These are phyloP conservation scores for Digitaria exilis DNA, from an alignment of 202 grass and related monocot species.

Conservation along the genomic window DNA sequence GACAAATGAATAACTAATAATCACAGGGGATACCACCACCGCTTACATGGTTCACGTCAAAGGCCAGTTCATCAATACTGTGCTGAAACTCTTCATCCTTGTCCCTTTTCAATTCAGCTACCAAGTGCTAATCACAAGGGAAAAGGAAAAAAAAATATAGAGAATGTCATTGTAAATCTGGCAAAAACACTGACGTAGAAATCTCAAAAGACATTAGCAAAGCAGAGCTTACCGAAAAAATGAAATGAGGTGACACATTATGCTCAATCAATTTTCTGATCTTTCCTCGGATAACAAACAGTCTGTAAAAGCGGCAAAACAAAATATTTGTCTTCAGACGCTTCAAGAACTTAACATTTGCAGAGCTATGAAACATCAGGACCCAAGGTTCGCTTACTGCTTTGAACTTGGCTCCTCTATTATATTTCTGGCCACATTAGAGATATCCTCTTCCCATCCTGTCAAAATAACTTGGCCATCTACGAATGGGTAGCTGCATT, in stretches of 20 bases:
- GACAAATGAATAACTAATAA: background rate
- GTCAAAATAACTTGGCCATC: conserved; percentile 59
- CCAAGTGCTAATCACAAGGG: conserved; percentile 45
- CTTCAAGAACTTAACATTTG: background rate
- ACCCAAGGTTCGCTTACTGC: conserved; percentile 52
- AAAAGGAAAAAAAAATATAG: background rate
- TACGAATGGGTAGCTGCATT: conserved; percentile 52
- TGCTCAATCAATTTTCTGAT: conserved; percentile 69
- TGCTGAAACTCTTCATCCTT: conserved; percentile 52
- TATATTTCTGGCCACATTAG: conserved; percentile 58
- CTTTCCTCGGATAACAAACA: conserved; percentile 58
- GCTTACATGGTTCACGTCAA: conserved; percentile 40
- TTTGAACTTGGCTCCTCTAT: conserved; percentile 63
- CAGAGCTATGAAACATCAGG: background rate
- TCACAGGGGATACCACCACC: background rate
- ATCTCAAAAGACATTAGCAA: background rate
- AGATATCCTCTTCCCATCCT: conserved; percentile 79
- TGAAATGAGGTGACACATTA: conserved; percentile 63
- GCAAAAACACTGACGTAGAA: background rate
- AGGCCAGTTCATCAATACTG: conserved; percentile 47
- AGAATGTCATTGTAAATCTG: background rate
- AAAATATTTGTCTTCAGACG: conserved; percentile 3
- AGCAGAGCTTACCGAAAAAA: conserved; percentile 52
- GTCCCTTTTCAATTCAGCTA: conserved; percentile 67
- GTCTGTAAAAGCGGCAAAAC: conserved; percentile 33